Conservation (phyloP, 768 basidiomycete species). For the Russula sp. region DNA sequence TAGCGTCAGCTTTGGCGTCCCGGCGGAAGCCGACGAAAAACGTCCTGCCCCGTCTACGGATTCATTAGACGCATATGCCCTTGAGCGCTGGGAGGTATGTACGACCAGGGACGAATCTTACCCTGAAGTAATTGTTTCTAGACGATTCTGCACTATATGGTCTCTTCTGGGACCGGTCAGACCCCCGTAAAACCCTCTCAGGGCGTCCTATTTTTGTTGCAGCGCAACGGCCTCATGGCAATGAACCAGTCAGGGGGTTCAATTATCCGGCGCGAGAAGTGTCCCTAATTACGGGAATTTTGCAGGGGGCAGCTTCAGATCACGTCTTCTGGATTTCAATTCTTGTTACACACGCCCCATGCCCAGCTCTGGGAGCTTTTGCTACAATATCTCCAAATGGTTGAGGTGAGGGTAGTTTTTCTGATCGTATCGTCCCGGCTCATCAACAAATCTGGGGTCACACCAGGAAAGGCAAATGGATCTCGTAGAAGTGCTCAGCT, state of each 20-base stretch:
- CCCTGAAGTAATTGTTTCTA: constrained; percentile 30
- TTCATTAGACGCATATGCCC: constrained; percentile 70
- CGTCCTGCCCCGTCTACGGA: constrained; percentile 48
- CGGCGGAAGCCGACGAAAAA: constrained; percentile 61
- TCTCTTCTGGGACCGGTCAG: constrained; percentile 82
- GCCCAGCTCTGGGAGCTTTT: constrained; percentile 94
- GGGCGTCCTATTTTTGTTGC: constrained; percentile 77
- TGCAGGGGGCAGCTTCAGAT: constrained; percentile 66
- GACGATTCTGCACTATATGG: constrained; percentile 98
- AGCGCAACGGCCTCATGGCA: constrained; percentile 83
- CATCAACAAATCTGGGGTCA: neutral
- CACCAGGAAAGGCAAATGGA: constrained; percentile 81
- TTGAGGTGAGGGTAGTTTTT: constrained; percentile 50
- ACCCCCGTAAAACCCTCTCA: constrained; percentile 69
- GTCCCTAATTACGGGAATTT: constrained; percentile 12
- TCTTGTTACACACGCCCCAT: constrained; percentile 89
- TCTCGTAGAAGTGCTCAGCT: constrained; percentile 86
- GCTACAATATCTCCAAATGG: constrained; percentile 82
- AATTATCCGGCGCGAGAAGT: neutral
- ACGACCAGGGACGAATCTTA: neutral
- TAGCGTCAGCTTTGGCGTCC: constrained; percentile 79
- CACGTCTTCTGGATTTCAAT: constrained; percentile 94
- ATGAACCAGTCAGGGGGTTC: constrained; percentile 47
- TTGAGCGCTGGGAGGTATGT: constrained; percentile 86
- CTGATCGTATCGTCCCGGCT: neutral